Base-by-base conservation (phyloP, 768 basidiomycete genomes). In the Boletus insuetus region DNA sequence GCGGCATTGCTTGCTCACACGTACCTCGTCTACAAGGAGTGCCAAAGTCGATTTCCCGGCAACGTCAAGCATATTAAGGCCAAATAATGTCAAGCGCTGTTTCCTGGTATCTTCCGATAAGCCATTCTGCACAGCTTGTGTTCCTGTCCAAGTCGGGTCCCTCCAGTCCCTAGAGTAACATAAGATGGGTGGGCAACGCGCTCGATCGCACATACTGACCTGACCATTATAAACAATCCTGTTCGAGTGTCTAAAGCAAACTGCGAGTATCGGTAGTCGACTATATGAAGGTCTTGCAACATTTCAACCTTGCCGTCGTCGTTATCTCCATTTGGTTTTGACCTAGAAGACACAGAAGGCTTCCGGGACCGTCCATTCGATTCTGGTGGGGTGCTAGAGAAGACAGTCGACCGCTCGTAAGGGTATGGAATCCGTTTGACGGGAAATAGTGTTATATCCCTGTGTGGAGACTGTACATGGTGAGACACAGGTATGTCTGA, bases 211-310 rank as follows among this genome's bases (percentile, higher is more conserved):
- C n/a, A 26, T 41, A 26, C 43, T 24, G 73, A 94, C 94, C 86
- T 84, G 49, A 91, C 78, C 79, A 91, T 87, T 35, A 72, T 75
- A 69, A 97, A 98, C 45, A 91, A 70, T 3, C 95, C 94, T 4
- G 82, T 87, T 45, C 82, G 80, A 9, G 89, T 87, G 66, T 99
- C 93, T 26, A 98, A 73, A 1, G 89, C 87, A 73, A 94, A 97
- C 14, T 91, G 82, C 19, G 89, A 90, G 65, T 98, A 96, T 22
- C 97, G 87, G 70, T 97, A 97, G 67, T 98, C 94, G 44, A 95
- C 80, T 43, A 91, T 69, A 42, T 84, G 77, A 38, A 98, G 76
- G 51, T 73, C 70, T 17, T 76, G 72, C 14, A 91, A 69, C 19
- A 74, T 62, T 10, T 75, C 73, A 54, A 69, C 63, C 46, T 72